These are phyloP conservation scores for Pleomassaria siparia DNA, from an alignment of 2,329 filamentous ascomycete genomes.

Conservation along the genomic window DNA sequence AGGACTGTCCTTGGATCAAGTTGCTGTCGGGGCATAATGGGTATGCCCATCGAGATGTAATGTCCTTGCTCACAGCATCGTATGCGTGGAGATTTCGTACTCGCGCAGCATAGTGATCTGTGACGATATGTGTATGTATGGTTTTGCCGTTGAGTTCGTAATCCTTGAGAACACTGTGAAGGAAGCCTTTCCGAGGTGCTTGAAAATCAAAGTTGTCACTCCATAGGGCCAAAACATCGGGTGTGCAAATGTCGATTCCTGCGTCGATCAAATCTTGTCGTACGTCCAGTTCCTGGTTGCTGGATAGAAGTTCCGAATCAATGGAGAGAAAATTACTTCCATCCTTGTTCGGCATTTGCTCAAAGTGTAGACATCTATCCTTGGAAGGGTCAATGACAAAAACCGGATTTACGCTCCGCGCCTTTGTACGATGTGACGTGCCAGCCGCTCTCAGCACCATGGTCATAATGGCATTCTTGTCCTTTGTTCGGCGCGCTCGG, in stretches of 20 bases:
- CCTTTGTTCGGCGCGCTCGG: conserved; percentile 74
- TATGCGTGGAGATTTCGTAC: conserved; percentile 87
- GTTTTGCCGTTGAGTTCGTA: conserved; percentile 96
- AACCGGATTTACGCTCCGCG: conserved; percentile 72
- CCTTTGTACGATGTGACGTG: conserved; percentile 73
- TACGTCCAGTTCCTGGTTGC: conserved; percentile 75
- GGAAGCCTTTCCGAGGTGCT: conserved; percentile 80
- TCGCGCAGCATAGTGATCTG: conserved; percentile 81
- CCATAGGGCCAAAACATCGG: conserved; percentile 92
- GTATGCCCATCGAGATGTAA: conserved; percentile 85
- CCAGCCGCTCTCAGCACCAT: conserved; percentile 83
- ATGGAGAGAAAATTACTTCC: conserved; percentile 68
- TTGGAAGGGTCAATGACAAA: conserved; percentile 84
- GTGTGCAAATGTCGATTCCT: conserved; percentile 95
- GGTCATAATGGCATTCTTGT: conserved; percentile 98
- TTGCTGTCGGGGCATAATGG: conserved; percentile 90
- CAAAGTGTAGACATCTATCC: conserved; percentile 86
- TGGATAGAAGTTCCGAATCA: conserved; percentile 76
- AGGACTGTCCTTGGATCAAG: conserved; percentile 74
- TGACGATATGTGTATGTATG: conserved; percentile 86
- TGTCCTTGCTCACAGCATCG: conserved; percentile 82
- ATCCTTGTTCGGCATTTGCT: conserved; percentile 77
- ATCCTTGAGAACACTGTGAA: conserved; percentile 92
- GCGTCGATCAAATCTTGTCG: conserved; percentile 89
- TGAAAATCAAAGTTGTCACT: conserved; percentile 98